Base-by-base conservation (phyloP, 768 basidiomycete species). In the Pisolithus tinctorius region DNA sequence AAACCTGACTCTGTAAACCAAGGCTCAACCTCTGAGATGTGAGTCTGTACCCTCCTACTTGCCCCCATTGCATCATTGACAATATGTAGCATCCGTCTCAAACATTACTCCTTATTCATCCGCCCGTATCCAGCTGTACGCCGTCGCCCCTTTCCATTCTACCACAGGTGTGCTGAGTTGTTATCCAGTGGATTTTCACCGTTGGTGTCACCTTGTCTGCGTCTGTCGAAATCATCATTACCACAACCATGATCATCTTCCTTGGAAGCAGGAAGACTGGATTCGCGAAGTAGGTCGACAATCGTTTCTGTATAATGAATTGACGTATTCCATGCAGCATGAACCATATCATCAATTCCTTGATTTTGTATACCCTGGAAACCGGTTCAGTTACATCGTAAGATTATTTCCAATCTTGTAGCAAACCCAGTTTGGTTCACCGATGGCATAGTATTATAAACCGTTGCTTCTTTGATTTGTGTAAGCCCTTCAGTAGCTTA, bases 311-410 rank as follows among this genome's bases (percentile, higher is more conserved):
- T 2, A 45, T 26, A 40, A 10, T 8, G 38, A 17, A 53, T 29
- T 56, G 23, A 7, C 13, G 27, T 48, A 0, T 1, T 13, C 30
- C 6, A 2, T 11, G 13, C 47, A 79, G 78, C 52, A 64, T 81
- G 63, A 76, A 76, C 48, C 69, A 72, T 30, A 58, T 80, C 34
- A 68, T 81, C 42, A 79, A 80, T 51, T 62, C 66, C 0, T 57
- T 80, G 55, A 75, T 80, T 47, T 54, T 77, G 1, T 80, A 81
- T 51, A 74, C 78, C 0, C 67, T 81, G 30, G 80, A 81, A 56
- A 78, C 74, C 14, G 80, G 79, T 38, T 61, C 72, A 3, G 41
- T 80, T 17, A 80, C 80, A 25, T 72, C 71, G 74, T 72, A 50
- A 55, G 50, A 27, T 6, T 1, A 31, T 38, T 16, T 2, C 7